Evolutionary conservation across 2,329 filamentous ascomycete species (phyloP).

Genomic region (Cladophialophora psammophila): DNA sequence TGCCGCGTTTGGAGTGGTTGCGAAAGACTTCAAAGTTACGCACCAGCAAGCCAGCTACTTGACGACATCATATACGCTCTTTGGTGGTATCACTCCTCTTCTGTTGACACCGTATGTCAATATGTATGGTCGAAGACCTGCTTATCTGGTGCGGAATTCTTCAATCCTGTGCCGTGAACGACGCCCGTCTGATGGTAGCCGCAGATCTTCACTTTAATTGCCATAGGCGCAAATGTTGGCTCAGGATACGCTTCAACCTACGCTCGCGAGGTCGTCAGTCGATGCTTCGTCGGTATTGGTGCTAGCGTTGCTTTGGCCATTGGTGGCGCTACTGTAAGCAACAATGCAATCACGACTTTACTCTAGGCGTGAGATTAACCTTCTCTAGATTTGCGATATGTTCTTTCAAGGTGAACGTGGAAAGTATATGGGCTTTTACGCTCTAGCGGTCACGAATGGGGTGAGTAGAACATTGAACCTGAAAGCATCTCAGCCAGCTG

Average conservation of each 20-base stretch:
- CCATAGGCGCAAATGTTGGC: conserved; percentile 11
- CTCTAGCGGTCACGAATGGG: conserved; percentile 1
- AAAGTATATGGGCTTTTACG: conserved; percentile 6
- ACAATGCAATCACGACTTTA: not conserved
- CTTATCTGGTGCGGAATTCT: conserved; percentile 1
- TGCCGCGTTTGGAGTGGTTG: conserved; percentile 15
- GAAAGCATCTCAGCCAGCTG: not conserved
- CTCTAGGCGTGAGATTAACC: not conserved
- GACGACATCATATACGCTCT: conserved; percentile 13
- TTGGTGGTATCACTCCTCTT: conserved; percentile 12
- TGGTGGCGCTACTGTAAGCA: conserved; percentile 13
- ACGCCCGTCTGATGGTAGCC: not conserved
- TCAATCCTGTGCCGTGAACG: not conserved
- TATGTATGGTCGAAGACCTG: conserved; percentile 16
- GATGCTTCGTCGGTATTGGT: conserved; percentile 12
- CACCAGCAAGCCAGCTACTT: conserved; percentile 19
- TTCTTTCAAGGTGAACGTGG: conserved; percentile 3
- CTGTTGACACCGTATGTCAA: conserved; percentile 19
- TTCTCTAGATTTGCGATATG: not conserved
- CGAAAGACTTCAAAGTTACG: conserved; percentile 14
- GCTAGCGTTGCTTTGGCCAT: conserved; percentile 16
- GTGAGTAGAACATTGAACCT: not conserved
- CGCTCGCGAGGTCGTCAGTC: conserved; percentile 7
- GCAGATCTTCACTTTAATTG: conserved; percentile 16
- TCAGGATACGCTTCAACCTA: conserved; percentile 16